A percentile compares a stretch with the other conserved stretches of the same genome.
Evolutionary conservation across 2,329 filamentous ascomycete species (phyloP).

Genomic region (Metarhizium album): DNA sequence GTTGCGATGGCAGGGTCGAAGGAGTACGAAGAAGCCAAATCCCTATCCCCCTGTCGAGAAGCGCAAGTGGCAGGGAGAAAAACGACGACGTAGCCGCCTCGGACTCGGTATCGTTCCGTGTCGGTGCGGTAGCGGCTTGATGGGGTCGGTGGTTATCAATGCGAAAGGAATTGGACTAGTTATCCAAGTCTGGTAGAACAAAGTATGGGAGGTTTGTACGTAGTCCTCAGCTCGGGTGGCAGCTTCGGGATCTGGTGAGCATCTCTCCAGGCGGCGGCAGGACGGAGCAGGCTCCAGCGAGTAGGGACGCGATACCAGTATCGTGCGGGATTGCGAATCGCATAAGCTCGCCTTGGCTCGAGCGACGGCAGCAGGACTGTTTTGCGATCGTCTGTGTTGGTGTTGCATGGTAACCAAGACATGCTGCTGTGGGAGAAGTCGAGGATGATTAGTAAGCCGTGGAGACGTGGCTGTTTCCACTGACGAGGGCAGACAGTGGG

Average conservation of each 20-base stretch:
- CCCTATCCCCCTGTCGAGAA: neutral
- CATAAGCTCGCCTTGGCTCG: neutral
- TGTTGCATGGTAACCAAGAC: too few species aligned
- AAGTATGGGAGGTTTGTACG: neutral
- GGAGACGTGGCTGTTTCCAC: slow-evolving; percentile 1
- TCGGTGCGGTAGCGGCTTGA: neutral
- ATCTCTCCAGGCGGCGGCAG: neutral
- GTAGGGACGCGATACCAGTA: too few species aligned
- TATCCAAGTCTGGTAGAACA: neutral
- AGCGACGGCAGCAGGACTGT: neutral
- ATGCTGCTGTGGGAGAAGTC: neutral
- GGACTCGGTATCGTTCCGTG: neutral
- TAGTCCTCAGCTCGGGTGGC: neutral
- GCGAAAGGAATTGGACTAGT: neutral
- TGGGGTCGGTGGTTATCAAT: neutral
- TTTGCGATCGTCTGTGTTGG: neutral
- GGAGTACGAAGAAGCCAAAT: neutral
- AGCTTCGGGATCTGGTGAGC: neutral
- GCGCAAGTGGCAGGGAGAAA: neutral
- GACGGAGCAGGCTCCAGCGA: too few species aligned
- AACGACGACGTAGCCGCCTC: neutral
- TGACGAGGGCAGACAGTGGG: neutral
- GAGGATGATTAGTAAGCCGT: neutral
- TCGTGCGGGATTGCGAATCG: too few species aligned
- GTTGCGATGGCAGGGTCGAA: neutral